Evolutionary conservation across 2,329 filamentous ascomycete genomes (phyloP), one percentile per base, ranked within the genome.

Genomic region (Mycosphaerella sp.): DNA sequence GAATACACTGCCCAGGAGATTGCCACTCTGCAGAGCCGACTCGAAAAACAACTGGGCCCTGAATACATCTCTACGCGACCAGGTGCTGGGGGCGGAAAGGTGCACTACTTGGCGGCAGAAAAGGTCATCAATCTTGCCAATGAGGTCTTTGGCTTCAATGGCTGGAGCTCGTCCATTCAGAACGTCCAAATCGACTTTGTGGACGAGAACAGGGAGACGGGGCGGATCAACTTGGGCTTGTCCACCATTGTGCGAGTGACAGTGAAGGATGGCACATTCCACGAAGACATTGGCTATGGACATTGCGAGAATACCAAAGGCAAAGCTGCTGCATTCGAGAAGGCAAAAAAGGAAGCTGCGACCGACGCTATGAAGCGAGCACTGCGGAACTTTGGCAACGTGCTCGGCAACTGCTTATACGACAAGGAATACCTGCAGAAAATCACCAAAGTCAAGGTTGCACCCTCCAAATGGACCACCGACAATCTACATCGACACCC

Each of bases 371-470:
- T 98, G 67, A 98, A 98, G 73, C 81, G 93, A 61, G 83, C 93
- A 1, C 69, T 98, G 65, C 81, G 92, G 55, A 96, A 84, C 59
- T 98, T 98, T 72, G 93, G 93, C 56, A 97, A 97, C 65, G 86
- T 97, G 12, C 77, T 98, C 51, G 93, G 93, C n/a, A 98, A 97
- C 69, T 98, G 93, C 76, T 84, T 98, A 55, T 97, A 98, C 72
- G 93, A 98, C 74, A 95, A 96, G 72, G 85, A 92, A 57, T 98
- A 95, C 68, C 77, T 98, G 53, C 80, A 84, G 49, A 91, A 89
- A 69, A 87, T 97, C n/a, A 87, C 85, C 48, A 95, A 89, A 73
- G 78, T 98, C 66, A 97, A 95, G 76, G 81, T 84, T 12, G 78
- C 80, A 53, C 87, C 89, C 59, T 80, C 82, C 31, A 89, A 81